Conservation (phyloP, 352 stramenopile species). For the Phytopythium aichiense region DNA sequence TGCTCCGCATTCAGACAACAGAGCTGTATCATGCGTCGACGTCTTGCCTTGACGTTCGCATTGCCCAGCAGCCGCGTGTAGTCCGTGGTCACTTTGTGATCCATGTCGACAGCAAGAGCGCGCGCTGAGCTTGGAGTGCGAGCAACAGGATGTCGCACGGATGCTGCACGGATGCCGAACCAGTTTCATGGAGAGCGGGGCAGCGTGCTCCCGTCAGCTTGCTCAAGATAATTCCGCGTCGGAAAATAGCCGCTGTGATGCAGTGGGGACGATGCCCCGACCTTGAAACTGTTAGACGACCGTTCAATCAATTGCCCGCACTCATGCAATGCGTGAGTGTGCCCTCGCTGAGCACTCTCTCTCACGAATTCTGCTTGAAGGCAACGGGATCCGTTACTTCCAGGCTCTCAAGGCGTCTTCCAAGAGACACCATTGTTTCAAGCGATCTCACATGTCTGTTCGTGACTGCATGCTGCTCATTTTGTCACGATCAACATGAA, state of each 20-base stretch:
- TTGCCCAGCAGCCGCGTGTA: conserved; percentile 78
- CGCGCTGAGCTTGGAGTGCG: not conserved
- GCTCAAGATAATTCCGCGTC: not conserved
- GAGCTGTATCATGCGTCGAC: not conserved
- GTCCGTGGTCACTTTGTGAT: conserved; percentile 85
- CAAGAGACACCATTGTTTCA: not conserved
- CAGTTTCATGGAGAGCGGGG: not conserved
- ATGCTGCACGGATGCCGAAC: not conserved
- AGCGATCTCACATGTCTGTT: not conserved
- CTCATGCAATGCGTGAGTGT: not conserved
- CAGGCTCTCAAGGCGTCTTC: not conserved
- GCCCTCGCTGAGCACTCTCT: not conserved
- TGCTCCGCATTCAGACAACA: not conserved
- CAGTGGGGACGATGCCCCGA: not conserved
- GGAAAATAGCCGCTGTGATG: not conserved
- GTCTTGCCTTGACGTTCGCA: conserved; percentile 68
- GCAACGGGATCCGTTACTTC: not conserved
- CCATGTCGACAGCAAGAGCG: conserved; percentile 28
- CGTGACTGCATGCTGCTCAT: not conserved
- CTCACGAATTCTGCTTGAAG: not conserved
- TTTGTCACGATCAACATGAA: not conserved
- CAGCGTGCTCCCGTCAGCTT: not conserved
- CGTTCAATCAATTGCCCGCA: not conserved
- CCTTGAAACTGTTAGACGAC: not conserved
- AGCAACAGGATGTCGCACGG: not conserved